Evolutionary conservation across 108 stramenopile genomes (phyloP), one percentile per base, ranked within the genome.

Genomic region (Cyclotella baltica): DNA sequence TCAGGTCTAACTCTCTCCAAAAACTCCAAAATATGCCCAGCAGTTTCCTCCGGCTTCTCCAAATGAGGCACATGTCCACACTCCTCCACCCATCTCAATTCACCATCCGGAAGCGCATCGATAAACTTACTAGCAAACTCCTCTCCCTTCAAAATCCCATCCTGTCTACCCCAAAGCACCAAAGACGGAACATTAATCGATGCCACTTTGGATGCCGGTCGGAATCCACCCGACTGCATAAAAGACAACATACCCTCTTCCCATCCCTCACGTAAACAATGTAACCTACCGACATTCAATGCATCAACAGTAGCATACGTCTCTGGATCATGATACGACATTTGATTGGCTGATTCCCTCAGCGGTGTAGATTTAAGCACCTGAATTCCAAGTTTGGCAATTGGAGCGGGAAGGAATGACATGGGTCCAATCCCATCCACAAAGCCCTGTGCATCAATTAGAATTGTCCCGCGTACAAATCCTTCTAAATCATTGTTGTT

Each of bases 61-160:
- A 97, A 86, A 73, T 97, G 97, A 1, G 96, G 96, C 9, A 97
- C 96, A 77, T 97, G 97, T 9, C 96, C 98, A 66, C 97, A 97
- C 70, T 95, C 92, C 38, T 97, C 96, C 31, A 97, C 86, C 90
- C 93, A 96, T 46, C 85, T 63, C 72, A 97, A 51, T 31, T 71
- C 48, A 19, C 94, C 94, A 67, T 95, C 71, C 1, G 90, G 88
- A 58, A 98, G 71, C 50, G 83, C 79, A 40, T 94, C 88, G 8
- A 91, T 67, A 77, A 97, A 97, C 81, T 93, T 92, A 40, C 88
- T 73, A 16, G 93, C 94, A 80, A 89, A 95, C 64, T 92, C 87
- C 15, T 81, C 57, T 8, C 90, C 92, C 23, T 94, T 92, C 68
- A 97, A 72, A 75, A 97, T 96, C n/a, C 88, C 92, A 86, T 97